Conservation (phyloP, 208 protist genomes). For the Wallacemonas sp. region DNA sequence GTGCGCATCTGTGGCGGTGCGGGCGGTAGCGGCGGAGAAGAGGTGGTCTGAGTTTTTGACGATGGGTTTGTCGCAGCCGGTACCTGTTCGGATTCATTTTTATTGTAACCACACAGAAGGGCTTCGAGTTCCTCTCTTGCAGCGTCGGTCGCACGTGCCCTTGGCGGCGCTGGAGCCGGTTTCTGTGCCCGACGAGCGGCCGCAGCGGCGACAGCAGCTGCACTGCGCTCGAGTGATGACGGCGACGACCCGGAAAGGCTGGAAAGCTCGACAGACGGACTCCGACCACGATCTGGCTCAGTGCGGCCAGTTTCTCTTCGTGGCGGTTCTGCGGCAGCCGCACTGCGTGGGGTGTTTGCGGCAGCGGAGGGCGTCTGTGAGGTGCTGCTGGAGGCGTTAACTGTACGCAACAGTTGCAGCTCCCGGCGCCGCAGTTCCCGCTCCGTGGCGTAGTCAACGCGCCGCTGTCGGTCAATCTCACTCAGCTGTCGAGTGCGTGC, state of each 20-base stretch:
- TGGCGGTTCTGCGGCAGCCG: no score
- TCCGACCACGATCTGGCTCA: no score
- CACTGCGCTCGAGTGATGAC: slow-evolving; percentile 3
- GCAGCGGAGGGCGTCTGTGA: background rate
- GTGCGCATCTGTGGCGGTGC: no score
- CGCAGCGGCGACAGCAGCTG: background rate
- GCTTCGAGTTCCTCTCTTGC: slow-evolving; percentile 5
- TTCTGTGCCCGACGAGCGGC: background rate
- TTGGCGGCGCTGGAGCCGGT: background rate
- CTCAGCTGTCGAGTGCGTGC: slow-evolving; percentile 33
- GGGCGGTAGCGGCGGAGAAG: no score
- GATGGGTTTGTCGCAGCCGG: no score
- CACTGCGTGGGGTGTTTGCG: no score
- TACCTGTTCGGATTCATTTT: no score
- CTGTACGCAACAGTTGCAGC: slow-evolving; percentile 15
- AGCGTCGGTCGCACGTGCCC: background rate
- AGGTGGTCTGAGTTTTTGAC: no score
- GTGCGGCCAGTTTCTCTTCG: no score
- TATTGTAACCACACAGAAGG: background rate
- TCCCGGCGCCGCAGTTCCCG: slow-evolving; percentile 19
- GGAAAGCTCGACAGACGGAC: slow-evolving; percentile 32
- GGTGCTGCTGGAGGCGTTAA: slow-evolving; percentile 3
- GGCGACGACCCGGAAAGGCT: slow-evolving; percentile 29
- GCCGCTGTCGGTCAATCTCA: slow-evolving; percentile 20
- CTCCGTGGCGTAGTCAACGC: slow-evolving; percentile 24